phyloP scores from a whole-genome alignment of 768 basidiomycete species.

The Fibroporia radiculosa region DNA sequence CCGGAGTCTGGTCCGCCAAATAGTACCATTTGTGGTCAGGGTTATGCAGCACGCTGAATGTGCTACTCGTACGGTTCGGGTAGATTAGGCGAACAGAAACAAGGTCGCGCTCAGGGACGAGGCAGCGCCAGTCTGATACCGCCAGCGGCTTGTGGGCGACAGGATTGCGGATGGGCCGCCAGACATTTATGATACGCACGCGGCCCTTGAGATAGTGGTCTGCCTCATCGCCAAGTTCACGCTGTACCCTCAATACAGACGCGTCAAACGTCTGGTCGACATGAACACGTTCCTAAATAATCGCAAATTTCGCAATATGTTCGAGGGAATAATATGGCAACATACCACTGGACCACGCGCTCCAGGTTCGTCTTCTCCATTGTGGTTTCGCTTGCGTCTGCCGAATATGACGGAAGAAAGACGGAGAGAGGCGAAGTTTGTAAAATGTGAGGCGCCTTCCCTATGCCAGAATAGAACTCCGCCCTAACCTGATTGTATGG shows the following conservation, averaged over 20 bases:
- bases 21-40: constrained; percentile 30
- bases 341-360: constrained; percentile 26
- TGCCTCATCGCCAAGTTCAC: constrained; percentile 32
- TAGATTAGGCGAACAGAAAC: constrained; percentile 27
- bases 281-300: constrained; percentile 28
- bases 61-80: constrained; percentile 25
- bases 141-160: constrained; percentile 33
- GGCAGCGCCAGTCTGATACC: constrained; percentile 29
- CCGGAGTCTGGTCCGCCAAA: constrained; percentile 27
- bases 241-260: constrained; percentile 26
- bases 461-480: too few relatives aligned
- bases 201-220: constrained; percentile 32
- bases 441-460: too few relatives aligned
- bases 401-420: too few relatives aligned
- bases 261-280: constrained; percentile 35
- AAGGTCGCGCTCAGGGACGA: constrained; percentile 29
- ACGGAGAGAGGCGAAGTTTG: too few relatives aligned
- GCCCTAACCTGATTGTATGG: constrained; percentile 33
- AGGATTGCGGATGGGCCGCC: constrained; percentile 33
- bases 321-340: neutral
- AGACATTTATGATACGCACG: constrained; percentile 36
- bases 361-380: neutral
- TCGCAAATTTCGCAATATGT: too few relatives aligned
- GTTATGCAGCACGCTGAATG: constrained; percentile 26
- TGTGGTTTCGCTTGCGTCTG: constrained; percentile 14